Base-by-base conservation (phyloP, 1,139 yeast species). In the Suhomyces taliae region DNA sequence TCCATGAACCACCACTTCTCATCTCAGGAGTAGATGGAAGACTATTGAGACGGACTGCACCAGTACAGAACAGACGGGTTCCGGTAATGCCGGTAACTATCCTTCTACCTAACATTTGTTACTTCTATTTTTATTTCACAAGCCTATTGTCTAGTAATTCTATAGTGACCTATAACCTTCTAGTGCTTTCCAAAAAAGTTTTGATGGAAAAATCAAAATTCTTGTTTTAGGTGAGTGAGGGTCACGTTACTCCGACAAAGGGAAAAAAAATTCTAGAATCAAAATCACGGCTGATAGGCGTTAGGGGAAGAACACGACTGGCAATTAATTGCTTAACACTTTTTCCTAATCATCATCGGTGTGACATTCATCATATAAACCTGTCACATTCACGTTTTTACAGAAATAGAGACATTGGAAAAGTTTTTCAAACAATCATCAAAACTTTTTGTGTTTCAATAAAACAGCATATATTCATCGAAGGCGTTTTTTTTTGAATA, bases 11-110 rank as follows among this genome's bases (percentile, higher is more conserved):
- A 8, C 54, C 53, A 43, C 67, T 57, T 52, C 64, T 70, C 76
- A 70, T 70, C 39, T 67, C 72, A 12, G 66, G 64, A 3, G 64
- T 55, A 6, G 71, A 65, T 3, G 72, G 73, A 14, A 58, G 55
- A 29, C 46, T 37, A 38, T 49, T 52, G 37, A 39, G 26, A 37
- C 50, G 47, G 8, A 24, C 43, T 9, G 48, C 29, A 6, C 40
- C 27, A 12, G 41, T 34, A 24, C 48, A 34, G 31, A 51, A 34
- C 31, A 14, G 41, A 40, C 55, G 50, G 27, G 32, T 26, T n/a
- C 40, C 38, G 8, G 24, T 19, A 19, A 6, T 19, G 41, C 43
- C 41, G 15, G 32, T 15, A 19, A 34, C 10, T 27, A 36, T 15
- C 27, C 48, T 37, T 44, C 40, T 39, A 38, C 26, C 27, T 3